Conservation (phyloP, 805 yeast species). For the Saccharomyces paradoxus region DNA sequence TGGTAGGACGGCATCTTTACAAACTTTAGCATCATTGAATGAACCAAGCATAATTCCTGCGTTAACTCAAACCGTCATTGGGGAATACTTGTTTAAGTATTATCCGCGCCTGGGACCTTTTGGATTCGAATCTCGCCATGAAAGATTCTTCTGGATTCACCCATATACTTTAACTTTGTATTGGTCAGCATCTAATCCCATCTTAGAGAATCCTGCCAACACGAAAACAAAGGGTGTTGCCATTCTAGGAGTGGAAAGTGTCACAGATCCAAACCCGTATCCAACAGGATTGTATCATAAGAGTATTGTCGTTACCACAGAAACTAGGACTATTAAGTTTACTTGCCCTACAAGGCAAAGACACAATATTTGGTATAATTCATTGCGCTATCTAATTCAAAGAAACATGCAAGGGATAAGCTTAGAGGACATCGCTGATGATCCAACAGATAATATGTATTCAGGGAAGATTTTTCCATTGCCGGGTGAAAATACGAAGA, state of each 20-base stretch:
- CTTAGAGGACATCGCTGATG: conserved; percentile 38
- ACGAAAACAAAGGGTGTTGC: conserved; percentile 73
- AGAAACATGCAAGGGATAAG: conserved; percentile 52
- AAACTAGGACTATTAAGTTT: conserved; percentile 56
- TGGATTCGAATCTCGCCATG: conserved; percentile 72
- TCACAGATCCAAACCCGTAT: conserved; percentile 75
- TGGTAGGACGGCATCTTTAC: conserved; percentile 32
- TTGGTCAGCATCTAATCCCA: conserved; percentile 83
- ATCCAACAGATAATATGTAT: conserved; percentile 30
- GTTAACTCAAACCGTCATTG: conserved; percentile 86
- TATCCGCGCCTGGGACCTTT: conserved; percentile 70
- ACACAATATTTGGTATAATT: conserved; percentile 86
- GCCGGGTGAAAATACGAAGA: conserved; percentile 16
- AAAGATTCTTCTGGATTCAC: conserved; percentile 91
- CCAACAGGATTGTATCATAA: conserved; percentile 86
- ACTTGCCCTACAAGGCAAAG: conserved; percentile 84
- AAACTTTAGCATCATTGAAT: conserved; percentile 56
- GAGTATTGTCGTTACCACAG: conserved; percentile 69
- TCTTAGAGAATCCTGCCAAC: conserved; percentile 54
- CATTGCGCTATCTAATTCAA: conserved; percentile 66
- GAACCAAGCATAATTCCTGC: conserved; percentile 74
- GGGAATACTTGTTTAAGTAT: conserved; percentile 82
- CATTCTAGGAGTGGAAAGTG: conserved; percentile 67
- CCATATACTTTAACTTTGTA: conserved; percentile 86
- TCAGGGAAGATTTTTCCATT: conserved; percentile 26